These are phyloP conservation scores for Trametes meyenii DNA, from an alignment of 768 basidiomycete species.

Conservation along the genomic window DNA sequence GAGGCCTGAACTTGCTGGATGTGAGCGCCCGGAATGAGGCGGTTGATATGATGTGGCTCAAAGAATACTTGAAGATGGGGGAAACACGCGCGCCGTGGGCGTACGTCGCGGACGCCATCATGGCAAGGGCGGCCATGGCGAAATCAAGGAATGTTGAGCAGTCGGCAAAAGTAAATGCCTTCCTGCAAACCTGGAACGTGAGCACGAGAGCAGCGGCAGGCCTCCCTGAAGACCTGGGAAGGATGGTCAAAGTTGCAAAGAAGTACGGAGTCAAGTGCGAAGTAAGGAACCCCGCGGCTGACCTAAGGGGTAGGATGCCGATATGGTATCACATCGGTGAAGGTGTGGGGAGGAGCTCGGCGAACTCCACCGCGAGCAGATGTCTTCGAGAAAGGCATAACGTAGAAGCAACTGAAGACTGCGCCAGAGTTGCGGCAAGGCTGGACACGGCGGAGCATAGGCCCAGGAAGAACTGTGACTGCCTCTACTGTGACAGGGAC, in stretches of 20 bases:
- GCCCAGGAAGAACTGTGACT: background rate
- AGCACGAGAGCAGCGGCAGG: background rate
- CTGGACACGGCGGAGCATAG: background rate
- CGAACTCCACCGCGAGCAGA: background rate
- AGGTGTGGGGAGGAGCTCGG: background rate
- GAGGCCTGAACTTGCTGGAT: no score
- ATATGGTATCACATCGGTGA: background rate
- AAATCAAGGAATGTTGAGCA: background rate
- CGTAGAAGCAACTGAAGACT: background rate
- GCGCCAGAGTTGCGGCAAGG: background rate
- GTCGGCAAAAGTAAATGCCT: background rate
- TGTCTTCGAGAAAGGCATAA: background rate
- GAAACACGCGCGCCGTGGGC: no score
- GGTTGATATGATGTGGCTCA: no score
- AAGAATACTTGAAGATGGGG: no score
- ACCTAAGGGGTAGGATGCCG: background rate
- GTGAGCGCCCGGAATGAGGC: no score
- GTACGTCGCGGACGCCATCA: no score
- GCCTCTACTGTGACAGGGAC: background rate
- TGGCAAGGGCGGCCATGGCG: no score
- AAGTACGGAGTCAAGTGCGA: background rate
- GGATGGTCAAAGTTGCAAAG: background rate
- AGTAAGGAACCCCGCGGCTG: background rate
- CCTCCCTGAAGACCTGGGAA: background rate
- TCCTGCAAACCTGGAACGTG: conserved; percentile 3